Evolutionary conservation across 768 basidiomycete genomes (phyloP).

Genomic region (Leucosporidium scottii): DNA sequence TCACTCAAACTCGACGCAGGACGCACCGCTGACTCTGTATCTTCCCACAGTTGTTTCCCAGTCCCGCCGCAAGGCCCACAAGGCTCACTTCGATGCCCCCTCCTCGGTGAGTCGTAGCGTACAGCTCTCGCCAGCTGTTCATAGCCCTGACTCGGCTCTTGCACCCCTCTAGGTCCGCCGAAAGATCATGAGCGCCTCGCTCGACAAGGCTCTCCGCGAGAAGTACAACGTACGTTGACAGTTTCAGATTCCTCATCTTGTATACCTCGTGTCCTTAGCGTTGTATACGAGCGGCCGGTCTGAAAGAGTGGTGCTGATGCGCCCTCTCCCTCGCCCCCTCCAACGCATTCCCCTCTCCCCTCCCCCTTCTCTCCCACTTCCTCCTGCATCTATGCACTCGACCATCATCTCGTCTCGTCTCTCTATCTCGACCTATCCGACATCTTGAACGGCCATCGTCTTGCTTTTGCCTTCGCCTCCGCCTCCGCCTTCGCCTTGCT

Average conservation of each 20-base stretch:
- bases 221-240: constrained; percentile 72
- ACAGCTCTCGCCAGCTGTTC: no score
- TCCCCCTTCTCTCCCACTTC: no score
- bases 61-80: constrained; percentile 94
- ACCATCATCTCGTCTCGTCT: no score
- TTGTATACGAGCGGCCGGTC: neutral
- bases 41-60: constrained; percentile 67
- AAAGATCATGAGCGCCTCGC: constrained; percentile 94
- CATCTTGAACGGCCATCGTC: neutral
- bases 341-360: no score
- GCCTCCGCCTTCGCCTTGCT: no score
- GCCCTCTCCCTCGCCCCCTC: no score
- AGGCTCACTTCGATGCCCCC: constrained; percentile 93
- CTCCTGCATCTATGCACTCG: no score
- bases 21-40: neutral
- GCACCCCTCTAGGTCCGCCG: constrained; percentile 55
- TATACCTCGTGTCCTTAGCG: no score
- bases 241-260: neutral
- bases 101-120: constrained; percentile 51
- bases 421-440: neutral
- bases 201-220: constrained; percentile 86
- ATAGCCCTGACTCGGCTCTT: no score
- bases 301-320: constrained; percentile 1
- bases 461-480: neutral
- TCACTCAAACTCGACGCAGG: no score